Conservation (phyloP, 2,329 filamentous ascomycete genomes). For the Claviceps cyperi region DNA sequence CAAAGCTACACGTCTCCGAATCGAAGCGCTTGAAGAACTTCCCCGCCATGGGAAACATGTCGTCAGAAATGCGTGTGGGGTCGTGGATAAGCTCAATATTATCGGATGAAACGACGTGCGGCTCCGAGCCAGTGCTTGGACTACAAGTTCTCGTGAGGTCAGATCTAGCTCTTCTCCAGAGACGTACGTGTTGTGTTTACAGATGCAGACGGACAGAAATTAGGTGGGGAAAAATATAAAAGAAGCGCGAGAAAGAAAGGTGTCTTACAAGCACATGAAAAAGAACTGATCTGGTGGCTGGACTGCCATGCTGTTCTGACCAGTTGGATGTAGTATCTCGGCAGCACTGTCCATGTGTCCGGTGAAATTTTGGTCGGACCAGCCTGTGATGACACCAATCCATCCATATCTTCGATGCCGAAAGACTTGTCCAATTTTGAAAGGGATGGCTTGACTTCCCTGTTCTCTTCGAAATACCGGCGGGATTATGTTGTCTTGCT, state of each 20-base stretch:
- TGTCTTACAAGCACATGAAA: constrained; percentile 61
- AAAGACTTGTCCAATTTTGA: constrained; percentile 71
- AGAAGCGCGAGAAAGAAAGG: not conserved
- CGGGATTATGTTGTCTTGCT: constrained; percentile 29
- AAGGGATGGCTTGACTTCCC: constrained; percentile 22
- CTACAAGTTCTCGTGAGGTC: constrained; percentile 8
- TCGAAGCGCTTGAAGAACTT: constrained; percentile 86
- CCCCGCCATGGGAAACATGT: constrained; percentile 58
- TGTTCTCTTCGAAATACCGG: constrained; percentile 18
- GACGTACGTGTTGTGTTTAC: not conserved
- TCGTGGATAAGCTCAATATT: constrained; percentile 55
- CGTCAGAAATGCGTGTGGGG: constrained; percentile 30
- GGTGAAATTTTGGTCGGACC: constrained; percentile 41
- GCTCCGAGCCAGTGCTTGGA: constrained; percentile 19
- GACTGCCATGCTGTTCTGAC: constrained; percentile 5
- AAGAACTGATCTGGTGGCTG: constrained; percentile 44
- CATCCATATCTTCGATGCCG: constrained; percentile 69
- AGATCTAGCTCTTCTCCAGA: not conserved
- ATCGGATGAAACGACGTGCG: constrained; percentile 43
- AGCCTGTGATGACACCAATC: constrained; percentile 74
- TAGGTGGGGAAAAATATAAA: not conserved
- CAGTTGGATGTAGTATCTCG: constrained; percentile 13
- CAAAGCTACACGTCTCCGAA: constrained; percentile 46
- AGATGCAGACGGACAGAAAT: not conserved
- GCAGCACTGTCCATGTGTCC: constrained; percentile 14